Evolutionary conservation across 768 basidiomycete species (phyloP).

Genomic region (Kondoa malvinella): DNA sequence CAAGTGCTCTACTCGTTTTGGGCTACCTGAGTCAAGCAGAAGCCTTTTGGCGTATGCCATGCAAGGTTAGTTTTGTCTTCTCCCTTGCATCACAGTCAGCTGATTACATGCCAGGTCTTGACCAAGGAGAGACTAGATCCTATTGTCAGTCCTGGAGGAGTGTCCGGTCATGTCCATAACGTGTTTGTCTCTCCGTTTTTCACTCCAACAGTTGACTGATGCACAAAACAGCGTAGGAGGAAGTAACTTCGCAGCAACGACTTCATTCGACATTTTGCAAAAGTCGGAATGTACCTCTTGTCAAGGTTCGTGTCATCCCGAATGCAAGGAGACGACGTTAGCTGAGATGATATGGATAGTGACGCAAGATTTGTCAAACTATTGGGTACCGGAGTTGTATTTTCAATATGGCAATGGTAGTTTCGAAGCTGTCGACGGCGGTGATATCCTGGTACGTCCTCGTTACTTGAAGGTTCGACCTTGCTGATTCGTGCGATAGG

Average conservation of each 20-base stretch:
- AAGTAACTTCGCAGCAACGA: slow-evolving; percentile 26
- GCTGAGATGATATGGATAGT: slow-evolving; percentile 19
- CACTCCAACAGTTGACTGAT: neutral
- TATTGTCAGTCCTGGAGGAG: slow-evolving; percentile 29
- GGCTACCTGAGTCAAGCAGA: neutral
- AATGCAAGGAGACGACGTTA: slow-evolving; percentile 14
- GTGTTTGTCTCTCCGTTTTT: slow-evolving; percentile 11
- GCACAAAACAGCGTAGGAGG: slow-evolving; percentile 22
- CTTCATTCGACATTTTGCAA: slow-evolving; percentile 18
- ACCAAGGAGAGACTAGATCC: slow-evolving; percentile 29
- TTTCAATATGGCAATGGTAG: slow-evolving; percentile 29
- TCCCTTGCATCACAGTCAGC: neutral
- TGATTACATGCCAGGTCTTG: neutral
- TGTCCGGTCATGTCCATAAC: slow-evolving; percentile 29
- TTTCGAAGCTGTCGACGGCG: slow-evolving; percentile 26
- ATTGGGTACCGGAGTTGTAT: slow-evolving; percentile 21
- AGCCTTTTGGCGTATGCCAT: neutral
- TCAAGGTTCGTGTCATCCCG: slow-evolving; percentile 12
- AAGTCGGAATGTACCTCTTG: slow-evolving; percentile 26
- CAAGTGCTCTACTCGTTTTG: no score
- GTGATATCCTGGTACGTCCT: slow-evolving; percentile 12
- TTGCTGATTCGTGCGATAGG: neutral
- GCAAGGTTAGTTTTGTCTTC: neutral
- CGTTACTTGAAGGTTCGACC: neutral
- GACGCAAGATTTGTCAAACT: neutral